Evolutionary conservation across 768 basidiomycete species (phyloP).

Genomic region (Clitopilus passeckerianus): DNA sequence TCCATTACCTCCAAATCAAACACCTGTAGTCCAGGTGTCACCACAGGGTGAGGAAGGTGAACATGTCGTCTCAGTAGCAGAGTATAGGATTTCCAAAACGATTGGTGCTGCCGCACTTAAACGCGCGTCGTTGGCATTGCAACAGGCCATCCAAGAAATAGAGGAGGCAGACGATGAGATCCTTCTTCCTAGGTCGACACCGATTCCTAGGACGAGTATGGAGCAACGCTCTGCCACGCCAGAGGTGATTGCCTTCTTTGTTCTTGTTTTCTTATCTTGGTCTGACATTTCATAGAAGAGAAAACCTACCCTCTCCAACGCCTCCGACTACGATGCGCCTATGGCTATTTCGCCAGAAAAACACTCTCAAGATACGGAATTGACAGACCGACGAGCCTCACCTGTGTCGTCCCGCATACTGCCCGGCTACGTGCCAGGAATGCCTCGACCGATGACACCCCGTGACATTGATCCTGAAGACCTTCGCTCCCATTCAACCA

Average conservation of each 20-base stretch:
- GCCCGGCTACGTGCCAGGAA: conserved; percentile 86
- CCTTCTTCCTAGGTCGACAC: conserved; percentile 62
- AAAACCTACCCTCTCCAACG: conserved; percentile 28
- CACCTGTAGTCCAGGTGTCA: conserved; percentile 34
- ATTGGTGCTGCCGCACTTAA: conserved; percentile 48
- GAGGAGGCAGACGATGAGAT: conserved; percentile 76
- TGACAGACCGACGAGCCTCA: conserved; percentile 42
- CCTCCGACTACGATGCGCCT: conserved; percentile 50
- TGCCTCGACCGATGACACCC: conserved; percentile 91
- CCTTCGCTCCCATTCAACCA: conserved; percentile 65
- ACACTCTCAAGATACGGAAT: conserved; percentile 40
- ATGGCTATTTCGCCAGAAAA: conserved; percentile 71
- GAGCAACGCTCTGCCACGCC: conserved; percentile 21
- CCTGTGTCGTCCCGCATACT: conserved; percentile 59
- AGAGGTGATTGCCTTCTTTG: conserved; percentile 23
- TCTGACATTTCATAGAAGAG: conserved; percentile 17
- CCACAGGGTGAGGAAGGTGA: conserved; percentile 32
- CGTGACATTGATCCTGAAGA: conserved; percentile 73
- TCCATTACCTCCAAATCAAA: conserved; percentile 30
- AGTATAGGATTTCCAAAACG: conserved; percentile 43
- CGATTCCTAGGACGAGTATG: conserved; percentile 33
- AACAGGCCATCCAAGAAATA: conserved; percentile 72
- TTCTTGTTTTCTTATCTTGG: not conserved
- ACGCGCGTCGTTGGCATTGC: conserved; percentile 70
- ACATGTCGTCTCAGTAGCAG: conserved; percentile 31